phyloP scores from a whole-genome alignment of 108 stramenopile species.

The Seminavis robusta region DNA sequence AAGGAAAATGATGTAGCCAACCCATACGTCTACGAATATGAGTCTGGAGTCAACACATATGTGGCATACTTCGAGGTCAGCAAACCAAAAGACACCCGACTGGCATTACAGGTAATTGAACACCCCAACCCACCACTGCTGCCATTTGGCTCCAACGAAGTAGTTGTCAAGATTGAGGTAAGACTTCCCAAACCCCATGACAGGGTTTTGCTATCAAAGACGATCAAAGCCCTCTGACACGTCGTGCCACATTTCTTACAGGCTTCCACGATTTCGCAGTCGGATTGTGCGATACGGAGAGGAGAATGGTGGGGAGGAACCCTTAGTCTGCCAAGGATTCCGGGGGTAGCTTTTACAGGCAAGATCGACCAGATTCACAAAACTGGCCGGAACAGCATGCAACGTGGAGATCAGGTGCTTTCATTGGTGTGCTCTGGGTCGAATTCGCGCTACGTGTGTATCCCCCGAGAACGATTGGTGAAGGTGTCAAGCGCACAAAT shows the following conservation, averaged over 20 bases:
- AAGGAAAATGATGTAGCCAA: too few relatives aligned
- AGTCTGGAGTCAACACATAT: slow-evolving; percentile 1
- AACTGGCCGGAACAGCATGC: slow-evolving; percentile 2
- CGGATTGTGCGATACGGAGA: slow-evolving; percentile 44
- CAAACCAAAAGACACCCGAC: background rate
- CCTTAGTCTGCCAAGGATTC: slow-evolving; percentile 36
- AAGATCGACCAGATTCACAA: slow-evolving; percentile 11
- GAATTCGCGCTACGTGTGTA: slow-evolving; percentile 55
- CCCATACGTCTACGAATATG: too few relatives aligned
- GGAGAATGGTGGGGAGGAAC: slow-evolving; percentile 30
- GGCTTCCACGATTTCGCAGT: slow-evolving; percentile 37
- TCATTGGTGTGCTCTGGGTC: slow-evolving; percentile 40
- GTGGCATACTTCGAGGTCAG: slow-evolving; percentile 6
- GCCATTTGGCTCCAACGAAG: background rate
- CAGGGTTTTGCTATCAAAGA: too few relatives aligned
- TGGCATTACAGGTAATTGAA: background rate
- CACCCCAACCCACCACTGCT: background rate
- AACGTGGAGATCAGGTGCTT: slow-evolving; percentile 56
- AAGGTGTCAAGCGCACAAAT: slow-evolving; percentile 45
- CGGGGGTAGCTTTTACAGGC: slow-evolving; percentile 43
- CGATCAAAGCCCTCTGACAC: too few relatives aligned
- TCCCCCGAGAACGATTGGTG: slow-evolving; percentile 37
- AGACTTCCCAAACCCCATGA: too few relatives aligned
- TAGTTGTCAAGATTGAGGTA: slow-evolving; percentile 4
- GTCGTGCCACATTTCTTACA: too few relatives aligned